These are phyloP conservation scores for Lactarius indigo DNA, from an alignment of 768 basidiomycete species.

Conservation along the genomic window DNA sequence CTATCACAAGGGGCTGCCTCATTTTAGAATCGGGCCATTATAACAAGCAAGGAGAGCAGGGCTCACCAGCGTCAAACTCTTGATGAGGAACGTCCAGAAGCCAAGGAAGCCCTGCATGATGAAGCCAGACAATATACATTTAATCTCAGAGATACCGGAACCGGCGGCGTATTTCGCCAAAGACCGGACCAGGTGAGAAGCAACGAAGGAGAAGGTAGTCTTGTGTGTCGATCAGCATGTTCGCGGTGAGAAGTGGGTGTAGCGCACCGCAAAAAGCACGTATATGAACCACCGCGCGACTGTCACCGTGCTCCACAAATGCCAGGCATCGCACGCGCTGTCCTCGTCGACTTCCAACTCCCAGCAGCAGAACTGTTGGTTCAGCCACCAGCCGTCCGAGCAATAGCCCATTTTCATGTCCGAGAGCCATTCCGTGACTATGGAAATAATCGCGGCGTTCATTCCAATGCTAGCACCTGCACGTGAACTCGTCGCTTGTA, in stretches of 20 bases:
- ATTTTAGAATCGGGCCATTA: slow-evolving; percentile 15
- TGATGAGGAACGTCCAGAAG: slow-evolving; percentile 86
- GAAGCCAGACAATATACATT: slow-evolving; percentile 95
- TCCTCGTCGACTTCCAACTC: slow-evolving; percentile 82
- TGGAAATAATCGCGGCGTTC: slow-evolving; percentile 93
- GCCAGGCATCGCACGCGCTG: slow-evolving; percentile 88
- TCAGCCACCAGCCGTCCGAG: slow-evolving; percentile 96
- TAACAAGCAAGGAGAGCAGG: slow-evolving; percentile 17
- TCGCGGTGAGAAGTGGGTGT: neutral
- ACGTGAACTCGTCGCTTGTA: slow-evolving; percentile 9
- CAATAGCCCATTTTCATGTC: slow-evolving; percentile 99
- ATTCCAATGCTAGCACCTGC: slow-evolving; percentile 87
- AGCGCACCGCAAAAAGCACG: slow-evolving; percentile 81
- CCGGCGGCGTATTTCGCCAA: slow-evolving; percentile 96
- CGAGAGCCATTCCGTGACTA: slow-evolving; percentile 94
- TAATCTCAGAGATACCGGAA: slow-evolving; percentile 98
- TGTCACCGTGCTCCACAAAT: slow-evolving; percentile 75
- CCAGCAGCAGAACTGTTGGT: slow-evolving; percentile 98
- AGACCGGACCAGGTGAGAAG: slow-evolving; percentile 83
- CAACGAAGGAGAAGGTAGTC: slow-evolving; percentile 79
- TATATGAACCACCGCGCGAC: slow-evolving; percentile 81
- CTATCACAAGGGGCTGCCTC: slow-evolving; percentile 87
- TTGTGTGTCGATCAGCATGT: slow-evolving; percentile 32
- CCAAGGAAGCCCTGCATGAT: slow-evolving; percentile 95
- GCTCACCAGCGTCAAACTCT: slow-evolving; percentile 89